Percentiles rank a stretch among this genome's conserved stretches.
These are phyloP conservation scores for Echinosophora koreensis DNA, from an alignment of 306 rosid species.

Conservation along the genomic window DNA sequence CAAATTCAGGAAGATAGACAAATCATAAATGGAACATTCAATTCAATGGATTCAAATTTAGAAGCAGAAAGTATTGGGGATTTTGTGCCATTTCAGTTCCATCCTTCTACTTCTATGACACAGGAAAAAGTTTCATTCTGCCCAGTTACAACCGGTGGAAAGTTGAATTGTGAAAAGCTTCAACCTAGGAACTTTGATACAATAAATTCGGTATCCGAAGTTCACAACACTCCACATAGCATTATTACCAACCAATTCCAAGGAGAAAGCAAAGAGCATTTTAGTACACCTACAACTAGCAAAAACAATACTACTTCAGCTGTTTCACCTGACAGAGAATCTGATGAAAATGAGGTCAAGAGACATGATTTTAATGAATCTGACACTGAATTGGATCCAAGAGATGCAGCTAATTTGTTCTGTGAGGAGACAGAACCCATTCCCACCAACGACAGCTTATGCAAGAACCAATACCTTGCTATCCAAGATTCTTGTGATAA, in stretches of 20 bases:
- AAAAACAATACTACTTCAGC: slow-evolving; percentile 16
- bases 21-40: slow-evolving; percentile 28
- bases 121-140: slow-evolving; percentile 41
- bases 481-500: slow-evolving; percentile 80
- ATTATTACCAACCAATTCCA: slow-evolving; percentile 23
- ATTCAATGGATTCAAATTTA: slow-evolving; percentile 39
- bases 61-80: slow-evolving; percentile 71
- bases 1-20: slow-evolving; percentile 41
- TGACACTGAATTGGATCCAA: slow-evolving; percentile 34
- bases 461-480: slow-evolving; percentile 68
- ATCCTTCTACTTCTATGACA: slow-evolving; percentile 30
- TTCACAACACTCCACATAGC: neutral
- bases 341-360: slow-evolving; percentile 36
- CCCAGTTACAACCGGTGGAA: slow-evolving; percentile 12
- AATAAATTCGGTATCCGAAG: slow-evolving; percentile 26
- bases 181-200: slow-evolving; percentile 33
- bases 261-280: slow-evolving; percentile 15
- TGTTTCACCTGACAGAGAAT: slow-evolving; percentile 36
- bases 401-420: slow-evolving; percentile 33
- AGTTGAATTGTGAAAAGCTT: slow-evolving; percentile 37
- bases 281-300: neutral
- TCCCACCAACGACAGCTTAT: slow-evolving; percentile 19
- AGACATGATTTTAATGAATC: slow-evolving; percentile 29
- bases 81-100: slow-evolving; percentile 51
- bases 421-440: slow-evolving; percentile 37